These are phyloP conservation scores for Xylaria curta DNA, from an alignment of 495 filamentous ascomycete species.

Conservation along the genomic window DNA sequence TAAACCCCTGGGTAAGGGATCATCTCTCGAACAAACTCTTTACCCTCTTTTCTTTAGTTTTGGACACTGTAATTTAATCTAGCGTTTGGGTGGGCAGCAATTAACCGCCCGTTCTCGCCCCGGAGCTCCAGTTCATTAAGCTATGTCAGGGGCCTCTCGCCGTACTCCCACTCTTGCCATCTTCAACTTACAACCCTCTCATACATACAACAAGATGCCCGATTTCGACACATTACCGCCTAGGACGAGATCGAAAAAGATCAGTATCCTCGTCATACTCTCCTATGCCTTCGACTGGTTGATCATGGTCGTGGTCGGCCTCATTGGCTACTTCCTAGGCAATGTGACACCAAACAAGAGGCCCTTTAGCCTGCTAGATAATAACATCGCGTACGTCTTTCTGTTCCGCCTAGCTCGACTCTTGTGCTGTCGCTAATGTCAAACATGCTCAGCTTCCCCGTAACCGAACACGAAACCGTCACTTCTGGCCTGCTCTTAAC, in stretches of 20 bases:
- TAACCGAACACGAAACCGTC: constrained; percentile 74
- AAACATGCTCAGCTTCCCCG: constrained; percentile 70
- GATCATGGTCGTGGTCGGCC: constrained; percentile 47
- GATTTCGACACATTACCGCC: constrained; percentile 30
- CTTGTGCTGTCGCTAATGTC: constrained; percentile 17
- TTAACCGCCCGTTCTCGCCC: not conserved
- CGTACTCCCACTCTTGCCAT: constrained; percentile 9
- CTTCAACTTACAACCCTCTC: constrained; percentile 4
- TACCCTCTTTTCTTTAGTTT: not conserved
- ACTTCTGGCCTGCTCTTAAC: constrained; percentile 63
- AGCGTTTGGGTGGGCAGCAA: not conserved
- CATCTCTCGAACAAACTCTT: not conserved
- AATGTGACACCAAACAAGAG: constrained; percentile 63
- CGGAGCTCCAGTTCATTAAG: not conserved
- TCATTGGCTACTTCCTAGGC: constrained; percentile 53
- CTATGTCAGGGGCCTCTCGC: constrained; percentile 25
- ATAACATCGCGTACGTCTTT: constrained; percentile 50
- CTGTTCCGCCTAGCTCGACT: not conserved
- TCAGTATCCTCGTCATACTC: constrained; percentile 40
- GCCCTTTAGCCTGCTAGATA: constrained; percentile 55
- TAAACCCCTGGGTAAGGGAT: constrained; percentile 4
- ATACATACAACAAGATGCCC: constrained; percentile 39
- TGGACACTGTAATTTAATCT: not conserved
- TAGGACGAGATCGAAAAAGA: constrained; percentile 34
- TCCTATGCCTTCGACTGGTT: constrained; percentile 58